These are phyloP conservation scores for Incumbomyces delicatus DNA, from an alignment of 2,329 filamentous ascomycete genomes.

Conservation along the genomic window DNA sequence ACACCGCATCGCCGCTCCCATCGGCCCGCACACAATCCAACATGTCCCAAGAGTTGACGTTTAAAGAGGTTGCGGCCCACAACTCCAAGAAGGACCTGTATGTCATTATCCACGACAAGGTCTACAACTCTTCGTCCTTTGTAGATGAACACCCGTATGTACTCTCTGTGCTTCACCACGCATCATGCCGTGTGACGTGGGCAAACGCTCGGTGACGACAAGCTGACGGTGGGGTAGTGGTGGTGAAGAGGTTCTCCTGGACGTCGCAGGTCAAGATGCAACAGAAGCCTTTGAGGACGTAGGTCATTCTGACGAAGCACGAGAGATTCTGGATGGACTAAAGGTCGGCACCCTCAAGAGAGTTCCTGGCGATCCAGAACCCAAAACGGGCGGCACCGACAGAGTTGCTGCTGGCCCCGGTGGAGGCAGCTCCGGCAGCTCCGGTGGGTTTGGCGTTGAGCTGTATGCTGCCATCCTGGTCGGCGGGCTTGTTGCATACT, in stretches of 20 bases:
- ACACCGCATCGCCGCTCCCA: not conserved
- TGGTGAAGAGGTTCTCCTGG: conserved; percentile 95
- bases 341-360: conserved; percentile 70
- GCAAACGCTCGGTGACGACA: not conserved
- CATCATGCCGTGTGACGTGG: not conserved
- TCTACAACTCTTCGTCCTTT: conserved; percentile 84
- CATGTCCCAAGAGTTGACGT: conserved; percentile 57
- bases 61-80: conserved; percentile 73
- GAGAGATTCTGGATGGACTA: conserved; percentile 77
- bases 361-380: conserved; percentile 70
- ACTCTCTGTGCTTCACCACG: not conserved
- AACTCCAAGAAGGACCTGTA: conserved; percentile 87
- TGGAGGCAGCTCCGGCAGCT: conserved; percentile 26
- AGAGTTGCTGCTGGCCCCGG: conserved; percentile 30
- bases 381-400: conserved; percentile 46
- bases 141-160: conserved; percentile 89
- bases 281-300: conserved; percentile 99
- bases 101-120: conserved; percentile 88
- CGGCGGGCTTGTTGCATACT: conserved; percentile 67
- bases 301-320: conserved; percentile 95
- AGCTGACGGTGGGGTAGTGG: conserved; percentile 49
- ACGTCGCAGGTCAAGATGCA: conserved; percentile 89
- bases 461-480: conserved; percentile 73
- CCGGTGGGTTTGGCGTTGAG: conserved; percentile 60
- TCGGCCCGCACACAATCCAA: conserved; percentile 15